Base-by-base conservation (phyloP, 2,329 filamentous ascomycete genomes). In the Pseudonectria buxi region DNA sequence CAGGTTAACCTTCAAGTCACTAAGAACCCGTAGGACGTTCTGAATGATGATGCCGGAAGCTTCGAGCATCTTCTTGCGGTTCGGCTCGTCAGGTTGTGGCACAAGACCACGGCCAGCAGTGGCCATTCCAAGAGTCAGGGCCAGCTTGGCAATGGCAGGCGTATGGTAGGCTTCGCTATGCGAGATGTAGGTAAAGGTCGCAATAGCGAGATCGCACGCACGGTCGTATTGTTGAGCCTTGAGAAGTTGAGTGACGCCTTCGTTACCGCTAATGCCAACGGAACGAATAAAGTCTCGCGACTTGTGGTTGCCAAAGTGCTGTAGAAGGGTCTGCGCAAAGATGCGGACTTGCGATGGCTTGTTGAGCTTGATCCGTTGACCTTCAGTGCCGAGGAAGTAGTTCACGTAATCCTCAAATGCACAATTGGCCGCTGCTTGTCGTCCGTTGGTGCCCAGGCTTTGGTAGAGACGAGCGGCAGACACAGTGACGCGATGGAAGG, bases 1-100 rank as follows among this genome's bases (percentile, higher is more conserved):
- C 18, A 69, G 54, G 43, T 65, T 64, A 47, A 69, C 59, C 24
- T 65, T 59, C 29, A 62, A 47, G 4, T 53, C 55, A 34, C 54
- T 55, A 44, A 64, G 55, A 27, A 65, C 59, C 3, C 54, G 49
- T 3, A 70, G 48, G 2, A 63, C 62, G 35, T 64, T 59, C 41
- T 57, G 54, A 22, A 68, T 55, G 28, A 69, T 68, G 10, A 49
- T 44, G 22, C 55, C 56, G 5, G 64, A 67, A 2, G 62, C 53
- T 7, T 57, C 47, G 6, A 65, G 53, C 46, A 66, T 55, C 35
- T 61, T 59, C 50, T 63, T 60, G 40, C 59, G 59, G 15, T 57
- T 43, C 2, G 46, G 39, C 10, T 52, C 48, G 15, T 64, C 59
- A 14, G 57, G 56, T n/a, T 54, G 47, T 1, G 53, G 54, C 10